These are phyloP conservation scores for Geotrichum siamense DNA, from an alignment of 1,139 yeast species.

Conservation along the genomic window DNA sequence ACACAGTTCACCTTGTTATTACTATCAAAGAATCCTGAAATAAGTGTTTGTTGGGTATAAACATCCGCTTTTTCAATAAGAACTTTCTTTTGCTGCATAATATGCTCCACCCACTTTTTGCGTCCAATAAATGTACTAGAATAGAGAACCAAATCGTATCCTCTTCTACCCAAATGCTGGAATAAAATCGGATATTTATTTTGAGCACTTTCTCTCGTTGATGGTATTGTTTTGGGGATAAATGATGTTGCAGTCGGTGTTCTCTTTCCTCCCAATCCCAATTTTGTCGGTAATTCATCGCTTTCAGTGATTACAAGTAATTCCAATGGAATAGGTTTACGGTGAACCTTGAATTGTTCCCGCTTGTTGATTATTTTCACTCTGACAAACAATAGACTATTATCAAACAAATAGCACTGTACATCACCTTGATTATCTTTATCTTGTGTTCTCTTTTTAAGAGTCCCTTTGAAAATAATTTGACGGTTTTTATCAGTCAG, in stretches of 20 bases:
- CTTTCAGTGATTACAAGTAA: conserved; percentile 68
- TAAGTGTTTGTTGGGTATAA: conserved; percentile 63
- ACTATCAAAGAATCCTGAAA: conserved; percentile 58
- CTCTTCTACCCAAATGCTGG: conserved; percentile 53
- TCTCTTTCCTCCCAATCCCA: conserved; percentile 34
- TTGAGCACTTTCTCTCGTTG: conserved; percentile 25
- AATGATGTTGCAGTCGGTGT: conserved; percentile 38
- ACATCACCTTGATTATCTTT: conserved; percentile 67
- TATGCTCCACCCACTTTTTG: conserved; percentile 71
- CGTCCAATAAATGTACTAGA: conserved; percentile 64
- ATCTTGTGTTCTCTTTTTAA: conserved; percentile 70
- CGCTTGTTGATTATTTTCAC: conserved; percentile 83
- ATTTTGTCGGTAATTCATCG: conserved; percentile 64
- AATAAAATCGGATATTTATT: conserved; percentile 45
- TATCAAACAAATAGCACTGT: conserved; percentile 78
- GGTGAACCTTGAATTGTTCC: conserved; percentile 86
- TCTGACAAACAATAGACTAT: conserved; percentile 77
- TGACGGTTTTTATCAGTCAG: conserved; percentile 73
- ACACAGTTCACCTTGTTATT: conserved; percentile 85
- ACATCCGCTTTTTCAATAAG: conserved; percentile 69
- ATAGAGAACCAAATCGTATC: conserved; percentile 60
- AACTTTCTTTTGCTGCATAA: conserved; percentile 69
- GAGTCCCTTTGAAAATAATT: conserved; percentile 69
- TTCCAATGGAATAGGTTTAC: conserved; percentile 84
- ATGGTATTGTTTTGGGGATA: conserved; percentile 32